Evolutionary conservation across 768 basidiomycete genomes (phyloP), one percentile per base, ranked within the genome.

Genomic region (Sistotremastrum suecicum): DNA sequence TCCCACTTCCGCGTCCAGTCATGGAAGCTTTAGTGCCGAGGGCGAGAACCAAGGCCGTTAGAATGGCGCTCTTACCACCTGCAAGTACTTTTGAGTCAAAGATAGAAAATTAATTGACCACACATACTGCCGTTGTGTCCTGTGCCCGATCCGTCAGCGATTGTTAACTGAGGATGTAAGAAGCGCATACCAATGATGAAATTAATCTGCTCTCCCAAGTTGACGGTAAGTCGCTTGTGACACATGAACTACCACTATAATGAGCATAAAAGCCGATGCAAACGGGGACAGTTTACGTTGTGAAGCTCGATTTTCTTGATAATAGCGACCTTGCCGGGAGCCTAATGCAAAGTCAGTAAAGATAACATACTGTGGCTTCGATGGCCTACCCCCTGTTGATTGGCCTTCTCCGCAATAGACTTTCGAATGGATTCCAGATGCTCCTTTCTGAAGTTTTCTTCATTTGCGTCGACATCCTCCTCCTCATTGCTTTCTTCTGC

Each of bases 31-130:
- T 97, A 1, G 92, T 92, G 33, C 95, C 95, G 3, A 99, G 72
- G 3, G 88, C 92, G 8, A 98, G 75, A 1, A 89, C 87, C 48
- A 99, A 80, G 3, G 86, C 95, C 5, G 92, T 88, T 33, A 98
- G 68, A 20, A 92, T 82, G 1, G 94, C 92, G 57, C 90, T 94
- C 64, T 95, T 94, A 10, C 91, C 91, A 64, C 91, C 91, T 94
- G 46, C 31, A 44, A 40, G 37, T 5, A 20, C 7, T 41, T 5
- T 34, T 10, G 6, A 33, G 10, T 41, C 35, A 40, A 3, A 20
- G 29, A 42, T 9, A 10, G 8, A 35, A 28, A 12, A 29, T 32
- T 28, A 37, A 35, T 20, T 34, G 29, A 37, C 3, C 9, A 30
- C 30, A 75, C 86, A 50, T 56, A 88, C 90, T 94, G 64, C 90